Percentiles rank a stretch among this genome's conserved stretches.
Evolutionary conservation across 768 basidiomycete genomes (phyloP).

Genomic region (Calocybe indica): DNA sequence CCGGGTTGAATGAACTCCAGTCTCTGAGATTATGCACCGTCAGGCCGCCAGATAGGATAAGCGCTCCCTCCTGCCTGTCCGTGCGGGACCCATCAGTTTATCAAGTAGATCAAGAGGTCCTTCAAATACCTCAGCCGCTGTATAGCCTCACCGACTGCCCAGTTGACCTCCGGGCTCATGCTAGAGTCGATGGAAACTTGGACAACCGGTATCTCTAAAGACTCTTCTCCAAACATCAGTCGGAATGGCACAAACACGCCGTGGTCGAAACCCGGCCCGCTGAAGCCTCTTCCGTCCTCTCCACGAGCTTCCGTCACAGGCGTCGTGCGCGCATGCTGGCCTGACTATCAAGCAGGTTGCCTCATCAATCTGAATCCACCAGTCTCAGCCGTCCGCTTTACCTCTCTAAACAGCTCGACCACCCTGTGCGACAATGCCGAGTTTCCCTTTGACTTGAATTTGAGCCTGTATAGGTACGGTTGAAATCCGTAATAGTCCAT

Average conservation of each 20-base stretch:
- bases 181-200: conserved; percentile 63
- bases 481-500: conserved; percentile 74
- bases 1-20: conserved; percentile 40
- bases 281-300: conserved; percentile 57
- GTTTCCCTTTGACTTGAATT: conserved; percentile 67
- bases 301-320: conserved; percentile 50
- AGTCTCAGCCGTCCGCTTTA: conserved; percentile 10
- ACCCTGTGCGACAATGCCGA: conserved; percentile 48
- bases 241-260: conserved; percentile 79
- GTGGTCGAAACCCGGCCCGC: conserved; percentile 66
- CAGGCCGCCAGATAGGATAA: conserved; percentile 69
- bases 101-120: not conserved
- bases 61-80: conserved; percentile 54
- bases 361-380: not conserved
- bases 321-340: conserved; percentile 44
- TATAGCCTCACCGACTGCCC: conserved; percentile 60
- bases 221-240: conserved; percentile 69
- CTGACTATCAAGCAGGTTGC: conserved; percentile 27
- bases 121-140: conserved; percentile 42
- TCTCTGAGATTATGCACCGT: conserved; percentile 64
- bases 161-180: conserved; percentile 55
- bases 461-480: conserved; percentile 49
- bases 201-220: conserved; percentile 59
- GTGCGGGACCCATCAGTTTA: not conserved
- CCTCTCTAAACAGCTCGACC: conserved; percentile 55